Percentiles rank a stretch among this genome's conserved stretches.
Conservation (phyloP, 371 early-diverging fungal species). For the Lichtheimia ramosa region DNA sequence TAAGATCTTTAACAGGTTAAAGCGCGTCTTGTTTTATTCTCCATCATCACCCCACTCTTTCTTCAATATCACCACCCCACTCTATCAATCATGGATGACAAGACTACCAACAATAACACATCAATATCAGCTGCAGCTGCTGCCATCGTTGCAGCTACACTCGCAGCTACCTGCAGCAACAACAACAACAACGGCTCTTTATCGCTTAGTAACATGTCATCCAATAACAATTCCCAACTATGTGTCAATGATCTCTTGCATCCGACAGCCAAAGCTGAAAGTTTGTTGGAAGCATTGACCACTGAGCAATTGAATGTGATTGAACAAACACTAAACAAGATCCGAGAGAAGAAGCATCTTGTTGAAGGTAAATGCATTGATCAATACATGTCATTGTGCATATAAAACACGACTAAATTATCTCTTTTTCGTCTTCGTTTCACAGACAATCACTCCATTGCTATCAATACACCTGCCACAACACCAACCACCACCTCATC, state of each 20-base stretch:
- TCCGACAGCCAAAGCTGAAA: conserved; percentile 37
- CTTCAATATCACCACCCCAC: conserved; percentile 5
- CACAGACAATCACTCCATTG: too few relatives aligned
- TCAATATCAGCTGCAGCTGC: conserved; percentile 1
- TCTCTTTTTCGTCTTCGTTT: too few relatives aligned
- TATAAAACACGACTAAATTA: too few relatives aligned
- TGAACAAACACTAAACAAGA: conserved; percentile 37
- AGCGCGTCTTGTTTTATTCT: conserved; percentile 6
- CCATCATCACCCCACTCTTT: conserved; percentile 3
- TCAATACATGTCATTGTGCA: background rate
- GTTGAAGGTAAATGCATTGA: background rate
- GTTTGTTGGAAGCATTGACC: conserved; percentile 32
- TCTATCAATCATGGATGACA: conserved; percentile 8
- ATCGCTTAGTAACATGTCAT: background rate
- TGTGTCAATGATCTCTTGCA: conserved; percentile 34
- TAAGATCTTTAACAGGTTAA: background rate
- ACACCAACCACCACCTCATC: background rate
- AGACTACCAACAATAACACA: conserved; percentile 1
- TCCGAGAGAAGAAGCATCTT: conserved; percentile 30
- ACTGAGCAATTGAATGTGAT: conserved; percentile 37
- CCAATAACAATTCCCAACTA: conserved; percentile 7
- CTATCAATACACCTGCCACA: background rate
- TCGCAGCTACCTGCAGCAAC: conserved; percentile 6
- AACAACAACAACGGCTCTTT: background rate
- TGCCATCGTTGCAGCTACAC: conserved; percentile 11